These are phyloP conservation scores for Pseudoturritis turrita DNA, from an alignment of 345 rosid species.

Conservation along the genomic window DNA sequence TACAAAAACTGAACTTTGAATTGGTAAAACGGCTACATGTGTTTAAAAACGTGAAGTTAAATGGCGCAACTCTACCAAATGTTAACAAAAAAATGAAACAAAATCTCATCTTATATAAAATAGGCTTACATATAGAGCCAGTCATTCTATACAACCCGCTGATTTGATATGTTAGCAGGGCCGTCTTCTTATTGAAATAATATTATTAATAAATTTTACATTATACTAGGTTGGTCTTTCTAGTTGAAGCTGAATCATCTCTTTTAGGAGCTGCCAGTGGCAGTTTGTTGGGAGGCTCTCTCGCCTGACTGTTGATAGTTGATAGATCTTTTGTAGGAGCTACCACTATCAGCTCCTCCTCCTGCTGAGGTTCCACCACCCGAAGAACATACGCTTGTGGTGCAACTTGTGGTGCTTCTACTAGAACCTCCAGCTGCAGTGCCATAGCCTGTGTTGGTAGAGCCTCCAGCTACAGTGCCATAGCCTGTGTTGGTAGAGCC, in stretches of 20 bases:
- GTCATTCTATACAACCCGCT: constrained; percentile 6
- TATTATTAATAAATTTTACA: neutral
- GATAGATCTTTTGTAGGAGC: neutral
- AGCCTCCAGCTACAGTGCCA: too few species aligned
- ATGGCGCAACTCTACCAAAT: neutral
- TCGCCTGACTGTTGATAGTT: neutral
- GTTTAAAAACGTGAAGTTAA: neutral
- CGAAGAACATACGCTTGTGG: neutral
- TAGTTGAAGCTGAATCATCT: neutral
- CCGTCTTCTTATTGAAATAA: constrained; percentile 1
- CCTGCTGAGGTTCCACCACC: too few species aligned
- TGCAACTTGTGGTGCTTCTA: neutral
- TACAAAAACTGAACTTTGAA: too few species aligned
- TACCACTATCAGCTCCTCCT: neutral
- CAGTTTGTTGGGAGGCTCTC: neutral
- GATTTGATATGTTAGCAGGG: neutral
- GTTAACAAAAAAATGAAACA: too few species aligned
- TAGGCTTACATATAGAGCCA: neutral
- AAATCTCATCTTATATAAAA: neutral
- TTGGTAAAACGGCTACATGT: too few species aligned
- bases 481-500: neutral
- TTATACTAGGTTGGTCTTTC: neutral
- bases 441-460: neutral
- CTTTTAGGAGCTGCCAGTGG: neutral
- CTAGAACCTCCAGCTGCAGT: neutral